Evolutionary conservation across 768 basidiomycete species (phyloP), one percentile per base, ranked within the genome.

Genomic region (Pleurotus pulmonarius): DNA sequence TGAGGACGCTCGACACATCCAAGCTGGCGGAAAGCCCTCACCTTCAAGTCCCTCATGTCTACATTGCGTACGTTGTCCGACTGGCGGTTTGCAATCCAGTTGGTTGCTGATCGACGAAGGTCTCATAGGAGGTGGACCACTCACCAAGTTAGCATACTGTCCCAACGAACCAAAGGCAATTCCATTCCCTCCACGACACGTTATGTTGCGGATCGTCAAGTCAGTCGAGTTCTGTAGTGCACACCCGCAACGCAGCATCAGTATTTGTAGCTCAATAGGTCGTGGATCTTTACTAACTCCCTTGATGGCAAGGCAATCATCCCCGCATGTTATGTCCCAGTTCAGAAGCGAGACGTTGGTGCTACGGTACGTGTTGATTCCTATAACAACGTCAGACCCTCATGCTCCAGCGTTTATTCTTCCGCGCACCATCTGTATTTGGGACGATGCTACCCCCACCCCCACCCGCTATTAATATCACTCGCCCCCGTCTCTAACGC

Each of bases 221-320:
- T 82, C 81, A 2, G 83, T 77, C 34, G 80, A 80, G 64, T 85
- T 85, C 82, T 83, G 46, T 29, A 15, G 15, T 58, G 8, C 29
- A 34, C 11, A 9, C 29, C 29, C 29, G 1, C 29, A 8, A 34
- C 29, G 9, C 9, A 34, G 8, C 29, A 34, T 34, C 29, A 34
- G 29, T 34, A 11, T 4, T 34, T 34, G 29, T 11, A 34, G 29
- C 9, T 8, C 4, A 34, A 34, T 11, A 34, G 29, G 11, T 9
- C 29, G 29, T 3, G 29, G 29, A 34, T 11, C 29, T 11, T 34
- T 9, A 11, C 79, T 24, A 61, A 83, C 82, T 5, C 82, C 83
- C 70, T 85, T 83, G 69, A 85, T 81, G 6, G 81, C 83, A n/a
- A 85, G 66, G 56, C 83, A 85, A 60, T 85, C 83, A 61, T 85